A percentile compares a stretch with the other conserved stretches of the same genome.
These are phyloP conservation scores for Epichloe bromicola DNA, from an alignment of 2,329 filamentous ascomycete genomes.

Conservation along the genomic window DNA sequence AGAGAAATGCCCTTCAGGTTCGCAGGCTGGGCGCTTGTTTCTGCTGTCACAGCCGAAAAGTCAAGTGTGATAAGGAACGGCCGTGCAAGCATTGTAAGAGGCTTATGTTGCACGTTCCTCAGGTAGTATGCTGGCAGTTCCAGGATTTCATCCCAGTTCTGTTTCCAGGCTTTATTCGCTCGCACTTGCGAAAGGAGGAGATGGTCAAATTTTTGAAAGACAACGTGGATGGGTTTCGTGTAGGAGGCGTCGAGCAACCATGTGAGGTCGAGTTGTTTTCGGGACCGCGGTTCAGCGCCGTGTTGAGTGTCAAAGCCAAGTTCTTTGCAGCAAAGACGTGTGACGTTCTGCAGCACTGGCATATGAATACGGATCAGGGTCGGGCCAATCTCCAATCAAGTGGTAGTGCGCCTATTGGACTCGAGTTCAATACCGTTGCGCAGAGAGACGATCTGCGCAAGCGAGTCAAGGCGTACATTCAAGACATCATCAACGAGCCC, in stretches of 20 bases:
- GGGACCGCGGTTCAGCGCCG: slow-evolving; percentile 29
- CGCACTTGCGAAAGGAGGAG: slow-evolving; percentile 36
- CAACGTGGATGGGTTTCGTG: slow-evolving; percentile 32
- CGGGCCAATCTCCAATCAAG: slow-evolving; percentile 28
- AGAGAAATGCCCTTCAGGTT: slow-evolving; percentile 41
- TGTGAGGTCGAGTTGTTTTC: slow-evolving; percentile 36
- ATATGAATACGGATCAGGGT: slow-evolving; percentile 25
- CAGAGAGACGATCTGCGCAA: slow-evolving; percentile 34
- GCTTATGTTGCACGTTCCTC: slow-evolving; percentile 34
- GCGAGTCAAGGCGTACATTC: slow-evolving; percentile 34
- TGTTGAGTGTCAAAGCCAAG: slow-evolving; percentile 34
- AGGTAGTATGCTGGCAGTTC: slow-evolving; percentile 47
- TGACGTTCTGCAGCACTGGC: slow-evolving; percentile 39
- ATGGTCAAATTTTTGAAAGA: slow-evolving; percentile 34
- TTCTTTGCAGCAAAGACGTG: slow-evolving; percentile 37
- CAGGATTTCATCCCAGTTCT: slow-evolving; percentile 38
- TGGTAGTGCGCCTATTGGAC: slow-evolving; percentile 35
- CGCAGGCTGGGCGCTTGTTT: slow-evolving; percentile 43
- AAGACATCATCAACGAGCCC: slow-evolving; percentile 34
- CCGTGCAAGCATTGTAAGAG: slow-evolving; percentile 45
- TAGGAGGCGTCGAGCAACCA: slow-evolving; percentile 26
- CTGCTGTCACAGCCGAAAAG: slow-evolving; percentile 46
- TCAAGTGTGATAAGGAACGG: slow-evolving; percentile 42
- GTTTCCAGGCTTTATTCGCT: slow-evolving; percentile 39
- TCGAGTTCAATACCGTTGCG: slow-evolving; percentile 29